Conservation (phyloP, 1,284 basidiomycete species). For the Microbotryum saponariae region DNA sequence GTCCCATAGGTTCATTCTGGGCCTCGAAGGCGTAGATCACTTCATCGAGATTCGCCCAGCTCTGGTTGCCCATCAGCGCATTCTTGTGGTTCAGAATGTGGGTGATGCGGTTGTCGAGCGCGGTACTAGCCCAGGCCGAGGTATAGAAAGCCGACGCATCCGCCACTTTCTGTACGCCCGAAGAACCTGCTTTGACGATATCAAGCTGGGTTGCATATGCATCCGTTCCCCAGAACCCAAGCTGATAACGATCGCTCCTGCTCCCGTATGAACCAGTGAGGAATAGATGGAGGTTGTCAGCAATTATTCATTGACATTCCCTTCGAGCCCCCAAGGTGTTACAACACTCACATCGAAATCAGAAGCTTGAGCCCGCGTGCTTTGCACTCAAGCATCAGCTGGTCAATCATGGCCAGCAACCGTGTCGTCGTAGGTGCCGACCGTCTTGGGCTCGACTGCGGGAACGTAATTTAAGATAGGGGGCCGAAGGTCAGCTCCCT, state of each 20-base stretch:
- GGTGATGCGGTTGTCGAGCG: slow-evolving; percentile 37
- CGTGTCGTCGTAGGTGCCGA: slow-evolving; percentile 45
- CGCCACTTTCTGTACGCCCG: slow-evolving; percentile 29
- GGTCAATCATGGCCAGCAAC: slow-evolving; percentile 44
- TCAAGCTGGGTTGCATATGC: slow-evolving; percentile 32
- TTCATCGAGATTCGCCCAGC: slow-evolving; percentile 46
- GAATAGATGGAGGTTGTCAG: slow-evolving; percentile 13
- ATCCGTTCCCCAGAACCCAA: slow-evolving; percentile 37
- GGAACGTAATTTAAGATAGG: slow-evolving; percentile 9
- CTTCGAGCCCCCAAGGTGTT: slow-evolving; percentile 37
- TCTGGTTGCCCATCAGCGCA: slow-evolving; percentile 40
- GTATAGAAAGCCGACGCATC: slow-evolving; percentile 35
- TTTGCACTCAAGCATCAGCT: slow-evolving; percentile 44
- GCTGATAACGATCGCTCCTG: slow-evolving; percentile 28
- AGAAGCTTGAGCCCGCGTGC: slow-evolving; percentile 40
- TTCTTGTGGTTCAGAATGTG: slow-evolving; percentile 44
- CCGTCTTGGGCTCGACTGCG: slow-evolving; percentile 41
- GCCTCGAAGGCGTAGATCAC: slow-evolving; percentile 47
- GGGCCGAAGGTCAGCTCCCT: not conserved
- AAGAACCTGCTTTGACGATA: slow-evolving; percentile 30
- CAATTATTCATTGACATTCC: slow-evolving; percentile 29
- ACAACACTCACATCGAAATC: slow-evolving; percentile 38
- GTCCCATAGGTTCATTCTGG: slow-evolving; percentile 45
- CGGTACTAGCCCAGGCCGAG: slow-evolving; percentile 24
- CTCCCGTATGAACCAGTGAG: not conserved